Conservation (phyloP, 1,284 basidiomycete species). For the Pyrrhoderma lamaoense region DNA sequence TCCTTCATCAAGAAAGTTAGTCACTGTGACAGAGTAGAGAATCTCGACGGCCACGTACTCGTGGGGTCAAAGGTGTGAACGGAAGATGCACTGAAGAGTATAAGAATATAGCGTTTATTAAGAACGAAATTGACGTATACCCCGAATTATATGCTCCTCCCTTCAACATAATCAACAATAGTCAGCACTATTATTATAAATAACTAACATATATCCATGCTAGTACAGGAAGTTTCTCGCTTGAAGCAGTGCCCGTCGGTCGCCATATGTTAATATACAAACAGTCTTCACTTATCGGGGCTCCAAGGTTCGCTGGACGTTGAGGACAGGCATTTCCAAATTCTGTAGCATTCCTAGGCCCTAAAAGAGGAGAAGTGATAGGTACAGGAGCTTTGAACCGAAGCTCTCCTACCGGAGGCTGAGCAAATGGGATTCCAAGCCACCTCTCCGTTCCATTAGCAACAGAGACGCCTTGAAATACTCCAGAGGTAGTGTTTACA, state of each 20-base stretch:
- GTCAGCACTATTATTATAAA: neutral
- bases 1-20: slow-evolving; percentile 27
- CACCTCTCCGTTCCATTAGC: slow-evolving; percentile 41
- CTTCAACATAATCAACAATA: slow-evolving; percentile 26
- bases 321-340: slow-evolving; percentile 59
- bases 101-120: neutral
- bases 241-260: slow-evolving; percentile 29
- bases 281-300: slow-evolving; percentile 47
- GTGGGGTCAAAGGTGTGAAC: slow-evolving; percentile 37
- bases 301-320: slow-evolving; percentile 35
- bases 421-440: slow-evolving; percentile 63
- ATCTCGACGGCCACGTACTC: slow-evolving; percentile 27
- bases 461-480: slow-evolving; percentile 21
- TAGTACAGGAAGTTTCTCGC: slow-evolving; percentile 38
- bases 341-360: slow-evolving; percentile 36
- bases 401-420: slow-evolving; percentile 45
- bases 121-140: slow-evolving; percentile 22
- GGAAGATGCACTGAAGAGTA: slow-evolving; percentile 35
- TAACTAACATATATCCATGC: slow-evolving; percentile 45
- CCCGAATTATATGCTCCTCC: slow-evolving; percentile 44
- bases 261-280: slow-evolving; percentile 45
- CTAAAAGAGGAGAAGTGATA: slow-evolving; percentile 30
- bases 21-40: neutral
- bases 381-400: slow-evolving; percentile 56
- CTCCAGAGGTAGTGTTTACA: slow-evolving; percentile 15